Percentiles rank a stretch among this genome's conserved stretches.
phyloP scores from a whole-genome alignment of 73 alveolate species.

The Paramecium octaurelia region DNA sequence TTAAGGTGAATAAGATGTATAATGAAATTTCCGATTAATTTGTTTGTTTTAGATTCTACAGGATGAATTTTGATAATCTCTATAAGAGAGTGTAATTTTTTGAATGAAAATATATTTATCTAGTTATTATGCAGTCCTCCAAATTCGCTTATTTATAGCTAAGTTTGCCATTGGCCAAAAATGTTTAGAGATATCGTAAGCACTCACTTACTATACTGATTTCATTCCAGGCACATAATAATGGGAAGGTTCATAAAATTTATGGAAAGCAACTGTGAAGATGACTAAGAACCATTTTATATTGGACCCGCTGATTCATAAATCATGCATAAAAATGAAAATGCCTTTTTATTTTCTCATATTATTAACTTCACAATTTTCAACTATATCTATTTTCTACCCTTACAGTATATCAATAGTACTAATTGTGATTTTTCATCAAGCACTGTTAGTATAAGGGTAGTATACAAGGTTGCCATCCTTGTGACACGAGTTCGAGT shows the following conservation, averaged over 20 bases:
- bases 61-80: neutral
- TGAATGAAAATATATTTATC: neutral
- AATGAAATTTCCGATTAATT: neutral
- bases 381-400: neutral
- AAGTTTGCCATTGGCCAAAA: neutral
- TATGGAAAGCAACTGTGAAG: conserved; percentile 16
- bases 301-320: neutral
- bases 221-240: neutral
- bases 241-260: conserved; percentile 47
- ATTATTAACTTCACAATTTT: neutral
- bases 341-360: neutral
- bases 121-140: neutral
- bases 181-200: neutral
- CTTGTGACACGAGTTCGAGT: conserved; percentile 68
- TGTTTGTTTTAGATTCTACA: neutral
- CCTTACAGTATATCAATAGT: neutral
- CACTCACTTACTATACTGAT: neutral
- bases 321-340: neutral
- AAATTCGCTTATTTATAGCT: neutral
- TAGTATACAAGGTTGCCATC: conserved; percentile 65
- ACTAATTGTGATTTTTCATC: neutral
- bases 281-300: neutral
- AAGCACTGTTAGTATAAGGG: conserved; percentile 66
- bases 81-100: neutral
- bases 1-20: neutral